Evolutionary conservation across 768 basidiomycete genomes (phyloP).

Genomic region (Fistulinella prunicolor): DNA sequence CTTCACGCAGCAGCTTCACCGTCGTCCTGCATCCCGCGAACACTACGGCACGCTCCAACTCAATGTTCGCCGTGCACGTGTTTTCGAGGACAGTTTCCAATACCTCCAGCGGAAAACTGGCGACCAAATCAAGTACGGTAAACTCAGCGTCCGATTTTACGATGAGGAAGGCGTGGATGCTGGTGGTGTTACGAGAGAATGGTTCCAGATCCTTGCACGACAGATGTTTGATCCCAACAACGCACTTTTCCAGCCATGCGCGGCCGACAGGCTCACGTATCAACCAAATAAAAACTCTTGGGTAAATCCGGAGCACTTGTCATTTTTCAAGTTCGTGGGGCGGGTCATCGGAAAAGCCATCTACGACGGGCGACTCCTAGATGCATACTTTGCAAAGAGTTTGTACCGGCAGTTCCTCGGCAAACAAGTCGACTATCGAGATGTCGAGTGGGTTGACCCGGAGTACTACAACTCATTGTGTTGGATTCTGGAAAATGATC

Average conservation of each 20-base stretch:
- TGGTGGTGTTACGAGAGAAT: conserved; percentile 95
- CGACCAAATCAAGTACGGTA: conserved; percentile 97
- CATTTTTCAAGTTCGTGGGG: conserved; percentile 98
- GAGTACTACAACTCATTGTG: conserved; percentile 97
- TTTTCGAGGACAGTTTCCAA: conserved; percentile 98
- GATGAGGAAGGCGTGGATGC: conserved; percentile 99
- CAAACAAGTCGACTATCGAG: conserved; percentile 91
- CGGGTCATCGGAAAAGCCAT: conserved; percentile 98
- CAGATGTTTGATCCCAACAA: conserved; percentile 99
- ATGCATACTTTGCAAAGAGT: conserved; percentile 97
- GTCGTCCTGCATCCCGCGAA: conserved; percentile 74
- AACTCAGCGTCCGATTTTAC: conserved; percentile 93
- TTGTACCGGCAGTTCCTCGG: conserved; percentile 93
- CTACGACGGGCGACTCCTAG: conserved; percentile 91
- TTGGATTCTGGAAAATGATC: conserved; percentile 98
- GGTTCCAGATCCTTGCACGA: conserved; percentile 96
- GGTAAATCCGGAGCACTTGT: conserved; percentile 93
- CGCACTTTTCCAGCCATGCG: conserved; percentile 96
- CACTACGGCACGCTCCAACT: conserved; percentile 82
- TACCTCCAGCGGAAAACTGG: conserved; percentile 85
- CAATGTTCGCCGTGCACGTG: conserved; percentile 84
- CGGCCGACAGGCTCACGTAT: conserved; percentile 91
- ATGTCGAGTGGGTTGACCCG: conserved; percentile 97
- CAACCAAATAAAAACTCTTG: conserved; percentile 93
- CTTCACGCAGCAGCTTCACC: conserved; percentile 89